Percentiles rank a stretch among this genome's conserved stretches.
Evolutionary conservation across 441 rosid species (phyloP).

Genomic region (Populus hybrid): DNA sequence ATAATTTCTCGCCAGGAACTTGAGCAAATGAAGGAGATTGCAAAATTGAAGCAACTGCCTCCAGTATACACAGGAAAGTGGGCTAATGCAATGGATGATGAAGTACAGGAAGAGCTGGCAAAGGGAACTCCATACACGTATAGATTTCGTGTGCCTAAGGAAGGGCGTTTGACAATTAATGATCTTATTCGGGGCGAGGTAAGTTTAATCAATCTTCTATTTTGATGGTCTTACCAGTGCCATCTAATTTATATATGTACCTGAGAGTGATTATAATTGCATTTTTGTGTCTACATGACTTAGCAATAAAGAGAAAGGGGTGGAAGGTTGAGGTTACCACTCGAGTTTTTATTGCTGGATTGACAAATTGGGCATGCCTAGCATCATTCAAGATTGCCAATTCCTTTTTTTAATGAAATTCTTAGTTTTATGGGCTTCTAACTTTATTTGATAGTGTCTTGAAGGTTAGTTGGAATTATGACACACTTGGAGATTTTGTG

Average conservation of each 20-base stretch:
- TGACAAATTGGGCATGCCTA: neutral
- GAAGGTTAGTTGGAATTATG: slow-evolving; percentile 92
- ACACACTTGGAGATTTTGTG: slow-evolving; percentile 95
- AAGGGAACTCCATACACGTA: slow-evolving; percentile 81
- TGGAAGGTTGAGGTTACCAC: neutral
- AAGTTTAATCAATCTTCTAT: slow-evolving; percentile 26
- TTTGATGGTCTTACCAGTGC: neutral
- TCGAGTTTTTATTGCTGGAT: neutral
- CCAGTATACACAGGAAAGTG: slow-evolving; percentile 89
- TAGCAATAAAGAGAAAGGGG: neutral
- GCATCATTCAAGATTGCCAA: neutral
- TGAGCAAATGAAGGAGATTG: slow-evolving; percentile 85
- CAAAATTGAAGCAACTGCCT: slow-evolving; percentile 69
- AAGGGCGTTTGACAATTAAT: slow-evolving; percentile 71
- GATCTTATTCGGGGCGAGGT: slow-evolving; percentile 93
- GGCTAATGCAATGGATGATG: slow-evolving; percentile 69
- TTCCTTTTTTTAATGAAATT: neutral
- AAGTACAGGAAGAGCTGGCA: slow-evolving; percentile 69
- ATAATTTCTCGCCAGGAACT: slow-evolving; percentile 58
- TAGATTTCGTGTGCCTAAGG: slow-evolving; percentile 83
- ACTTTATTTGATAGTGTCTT: slow-evolving; percentile 54
- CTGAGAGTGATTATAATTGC: neutral
- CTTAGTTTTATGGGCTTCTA: slow-evolving; percentile 21
- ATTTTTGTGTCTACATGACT: neutral
- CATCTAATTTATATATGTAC: neutral